Percentiles rank a stretch among this genome's conserved stretches.
Evolutionary conservation across 345 rosid species (phyloP).

Genomic region (Zanthoxylum bungeanum): DNA sequence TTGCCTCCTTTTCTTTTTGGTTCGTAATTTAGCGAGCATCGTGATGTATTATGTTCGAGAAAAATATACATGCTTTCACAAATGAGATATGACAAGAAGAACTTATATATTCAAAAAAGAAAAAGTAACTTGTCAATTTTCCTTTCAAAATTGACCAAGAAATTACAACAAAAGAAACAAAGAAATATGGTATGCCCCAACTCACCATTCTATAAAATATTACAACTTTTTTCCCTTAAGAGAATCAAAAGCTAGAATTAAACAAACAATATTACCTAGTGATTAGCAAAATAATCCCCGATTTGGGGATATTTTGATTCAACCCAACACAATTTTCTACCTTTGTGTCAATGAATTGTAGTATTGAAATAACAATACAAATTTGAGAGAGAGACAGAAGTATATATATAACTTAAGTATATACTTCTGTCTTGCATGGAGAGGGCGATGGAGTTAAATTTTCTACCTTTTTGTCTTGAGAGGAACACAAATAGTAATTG

Average conservation of each 20-base stretch:
- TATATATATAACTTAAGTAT: background rate
- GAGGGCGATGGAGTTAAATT: slow-evolving; percentile 17
- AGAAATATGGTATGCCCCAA: too few species aligned
- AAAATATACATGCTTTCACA: too few species aligned
- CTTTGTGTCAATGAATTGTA: slow-evolving; percentile 18
- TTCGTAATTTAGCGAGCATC: too few species aligned
- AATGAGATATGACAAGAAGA: too few species aligned
- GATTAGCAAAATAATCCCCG: slow-evolving; percentile 22
- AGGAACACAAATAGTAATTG: slow-evolving; percentile 36
- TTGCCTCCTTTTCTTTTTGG: too few species aligned
- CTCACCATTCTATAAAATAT: slow-evolving; percentile 6
- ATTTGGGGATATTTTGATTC: slow-evolving; percentile 7
- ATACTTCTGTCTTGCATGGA: slow-evolving; percentile 24
- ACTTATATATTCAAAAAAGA: too few species aligned
- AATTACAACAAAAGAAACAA: too few species aligned
- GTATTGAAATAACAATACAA: slow-evolving; percentile 1
- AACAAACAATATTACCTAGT: background rate
- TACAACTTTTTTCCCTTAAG: background rate
- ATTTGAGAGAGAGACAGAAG: slow-evolving; percentile 3
- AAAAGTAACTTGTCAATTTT: too few species aligned
- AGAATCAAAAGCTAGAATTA: slow-evolving; percentile 6
- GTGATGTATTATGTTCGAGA: too few species aligned
- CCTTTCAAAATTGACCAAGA: too few species aligned
- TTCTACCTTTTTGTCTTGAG: slow-evolving; percentile 28
- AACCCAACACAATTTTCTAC: slow-evolving; percentile 14